phyloP scores from a whole-genome alignment of 202 grass and related monocot genomes.

The Zizania palustris region DNA sequence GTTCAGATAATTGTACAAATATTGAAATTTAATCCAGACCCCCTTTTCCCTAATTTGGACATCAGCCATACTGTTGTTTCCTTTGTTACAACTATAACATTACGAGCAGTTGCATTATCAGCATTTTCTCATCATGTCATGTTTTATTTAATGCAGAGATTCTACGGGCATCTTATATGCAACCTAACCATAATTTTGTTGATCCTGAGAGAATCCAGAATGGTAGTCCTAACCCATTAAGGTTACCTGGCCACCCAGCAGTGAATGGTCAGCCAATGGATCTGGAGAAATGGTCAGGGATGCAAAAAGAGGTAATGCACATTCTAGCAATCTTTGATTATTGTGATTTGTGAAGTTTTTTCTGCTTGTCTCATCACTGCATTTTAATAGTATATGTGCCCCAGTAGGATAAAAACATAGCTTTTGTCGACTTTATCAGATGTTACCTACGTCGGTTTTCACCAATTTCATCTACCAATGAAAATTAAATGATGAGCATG shows the following conservation, averaged over 20 bases:
- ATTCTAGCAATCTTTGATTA: conserved; percentile 24
- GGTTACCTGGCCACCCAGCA: conserved; percentile 70
- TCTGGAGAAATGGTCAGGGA: conserved; percentile 83
- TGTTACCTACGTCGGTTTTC: not conserved
- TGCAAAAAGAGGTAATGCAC: conserved; percentile 76
- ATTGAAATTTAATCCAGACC: not conserved
- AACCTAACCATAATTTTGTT: conserved; percentile 74
- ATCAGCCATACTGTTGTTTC: not conserved
- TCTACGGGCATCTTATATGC: conserved; percentile 72
- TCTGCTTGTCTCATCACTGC: not conserved
- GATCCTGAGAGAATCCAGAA: conserved; percentile 92
- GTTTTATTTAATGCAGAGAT: conserved; percentile 78
- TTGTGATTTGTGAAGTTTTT: not conserved
- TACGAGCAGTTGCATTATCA: not conserved
- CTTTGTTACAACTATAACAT: conserved; percentile 18
- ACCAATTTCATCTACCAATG: conserved; percentile 22
- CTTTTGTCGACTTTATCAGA: conserved; percentile 2
- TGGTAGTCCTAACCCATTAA: conserved; percentile 64
- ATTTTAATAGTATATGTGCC: conserved; percentile 13
- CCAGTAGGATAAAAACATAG: too few species aligned
- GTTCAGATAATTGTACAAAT: conserved; percentile 1
- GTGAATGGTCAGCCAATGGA: conserved; percentile 97
- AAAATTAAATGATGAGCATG: not conserved
- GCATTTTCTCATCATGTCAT: conserved; percentile 21
- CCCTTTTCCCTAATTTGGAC: conserved; percentile 23